Base-by-base conservation (phyloP, 2,329 filamentous ascomycete genomes). In the Penicillium sp. region DNA sequence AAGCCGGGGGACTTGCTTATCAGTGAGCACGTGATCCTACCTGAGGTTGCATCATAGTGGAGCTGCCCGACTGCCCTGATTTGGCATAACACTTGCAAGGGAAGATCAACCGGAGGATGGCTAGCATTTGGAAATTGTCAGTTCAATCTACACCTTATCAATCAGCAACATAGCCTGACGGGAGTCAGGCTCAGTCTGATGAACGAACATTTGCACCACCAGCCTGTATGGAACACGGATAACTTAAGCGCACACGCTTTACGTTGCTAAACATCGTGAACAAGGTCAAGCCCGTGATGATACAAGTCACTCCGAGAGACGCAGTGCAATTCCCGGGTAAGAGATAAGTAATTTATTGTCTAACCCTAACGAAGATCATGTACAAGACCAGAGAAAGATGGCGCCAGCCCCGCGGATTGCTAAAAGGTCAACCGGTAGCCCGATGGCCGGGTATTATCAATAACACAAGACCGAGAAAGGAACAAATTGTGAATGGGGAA, bases 391-490 rank as follows among this genome's bases (percentile, higher is more conserved):
- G 42, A n/a, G 20, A 20, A 28, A 20, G 14, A 37, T 31, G 25
- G 35, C 37, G 20, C 28, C 47, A 34, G 31, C 39, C 57, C 48
- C 22, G 39, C 22, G 41, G 41, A 53, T 41, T 54, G 49, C 54
- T 20, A 25, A 49, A 54, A 59, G 41, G 58, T 58, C 56, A 55
- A 45, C 20, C 43, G 39, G 55, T 47, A 45, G 31, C 43, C 57
- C 25, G 37, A 62, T 57, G 64, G 65, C 25, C 38, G 68, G 72
- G 70, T 73, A 75, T 73, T 71, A 69, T 69, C 66, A 73, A 67
- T 70, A 70, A 73, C 63, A 73, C 69, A 72, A 65, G 63, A 67
- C 67, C 64, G 66, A 72, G 68, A 71, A 71, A 55, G 53, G 54
- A 70, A 66, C 14, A 60, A 62, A 5, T 57, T 8, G 34, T 20